Base-by-base conservation (phyloP, 2,329 filamentous ascomycete genomes). In the Coniochaeta hoffmannii region DNA sequence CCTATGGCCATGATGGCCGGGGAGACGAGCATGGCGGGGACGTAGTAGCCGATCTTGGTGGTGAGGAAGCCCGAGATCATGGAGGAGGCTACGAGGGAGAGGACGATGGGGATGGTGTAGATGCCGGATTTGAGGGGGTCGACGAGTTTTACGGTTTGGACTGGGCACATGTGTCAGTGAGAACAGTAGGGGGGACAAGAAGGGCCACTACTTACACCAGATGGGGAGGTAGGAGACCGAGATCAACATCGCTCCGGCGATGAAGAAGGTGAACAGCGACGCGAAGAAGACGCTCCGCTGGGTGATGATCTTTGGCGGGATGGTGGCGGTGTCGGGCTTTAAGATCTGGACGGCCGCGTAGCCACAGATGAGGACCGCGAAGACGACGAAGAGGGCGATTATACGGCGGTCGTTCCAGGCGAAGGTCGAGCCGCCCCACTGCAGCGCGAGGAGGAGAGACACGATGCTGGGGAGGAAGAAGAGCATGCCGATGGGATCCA, bases 381-480 rank as follows among this genome's bases (percentile, higher is more conserved):
- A 82, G 10, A 82, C 59, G 44, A 75, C 69, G 9, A 85, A 73
- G n/a, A 85, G 70, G 8, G 77, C 61, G 51, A 84, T 76, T 54
- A 83, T 75, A 44, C 76, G 75, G 69, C 76, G 77, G 59, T 70
- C 73, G 36, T 65, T 69, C 82, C 81, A 85, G 0, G 70, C 58
- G 60, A 82, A 80, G 2, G 66, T 73, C 2, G 74, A 73, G 3
- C 82, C 82, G 53, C 81, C 82, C 83, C 82, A 87, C 62, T 87
- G 80, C 32, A 88, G 71, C 1, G 83, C 83, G 5, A 88, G 70
- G 3, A 87, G 68, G 35, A 87, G 77, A 58, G 76, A 82, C 14
- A 85, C 73, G 36, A 85, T 75, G 31, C 76, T 76, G 0, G 83
- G 82, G 15, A 87, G 67, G 59, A 87, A 81, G 65, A 85, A 76